Base-by-base conservation (phyloP, 1,284 basidiomycete species). In the Boletus smithii region DNA sequence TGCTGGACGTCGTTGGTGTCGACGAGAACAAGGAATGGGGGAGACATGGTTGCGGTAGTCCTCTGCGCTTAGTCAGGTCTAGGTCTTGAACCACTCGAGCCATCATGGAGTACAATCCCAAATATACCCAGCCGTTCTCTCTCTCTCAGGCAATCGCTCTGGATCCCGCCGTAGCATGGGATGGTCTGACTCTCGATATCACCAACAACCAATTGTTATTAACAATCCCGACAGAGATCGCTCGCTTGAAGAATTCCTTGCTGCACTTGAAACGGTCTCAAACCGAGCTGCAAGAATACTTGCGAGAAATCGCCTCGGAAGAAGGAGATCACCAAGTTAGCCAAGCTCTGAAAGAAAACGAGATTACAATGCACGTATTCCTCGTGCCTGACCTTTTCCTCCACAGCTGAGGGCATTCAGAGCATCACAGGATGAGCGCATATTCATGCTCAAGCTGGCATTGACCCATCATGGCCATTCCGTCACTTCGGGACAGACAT, bases 51-150 rank as follows among this genome's bases (percentile, higher is more conserved):
- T 42, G 8, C 11, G 8, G 47, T 22, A 20, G 18, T 18, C 8
- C 17, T 16, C 1, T 5, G 18, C 23, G 60, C 59, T 60, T 65
- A 63, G 58, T 60, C 53, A 59, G 35, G 16, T 37, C 42, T 29
- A 18, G 8, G 3, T 30, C 18, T 31, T 31, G 26, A 9, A 38
- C 26, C 14, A 22, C 20, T 24, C 24, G 16, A 18, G 24, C 26
- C 38, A 24, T 16, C 27, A 84, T 87, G 83, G 82, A 84, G 38
- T 88, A 81, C 65, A 71, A 55, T 43, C 82, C 85, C 33, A 77
- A 74, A 38, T 81, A 86, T 63, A 49, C 73, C 4, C 88, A 91
- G 54, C 89, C 89, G 0, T 91, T 91, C 67, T 83, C 86, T 5
- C 65, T 89, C 20, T 65, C 70, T 42, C 78, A 91, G 61, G 89